Evolutionary conservation across 257 asterid genomes (phyloP).

Genomic region (Nicotiana tabacum): DNA sequence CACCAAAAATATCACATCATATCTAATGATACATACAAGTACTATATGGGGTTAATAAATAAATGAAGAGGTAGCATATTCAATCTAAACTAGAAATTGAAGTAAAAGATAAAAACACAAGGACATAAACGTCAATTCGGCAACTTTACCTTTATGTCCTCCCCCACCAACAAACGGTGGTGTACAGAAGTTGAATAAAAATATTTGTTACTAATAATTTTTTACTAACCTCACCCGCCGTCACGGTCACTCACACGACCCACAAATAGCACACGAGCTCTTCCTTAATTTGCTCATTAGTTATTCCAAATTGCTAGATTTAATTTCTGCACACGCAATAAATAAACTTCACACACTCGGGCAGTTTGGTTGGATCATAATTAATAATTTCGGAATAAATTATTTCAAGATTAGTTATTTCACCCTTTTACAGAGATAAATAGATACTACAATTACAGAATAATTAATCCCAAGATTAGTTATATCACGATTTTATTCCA

Average conservation of each 20-base stretch:
- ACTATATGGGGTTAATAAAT: neutral
- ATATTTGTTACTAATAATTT: neutral
- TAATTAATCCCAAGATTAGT: accelerated
- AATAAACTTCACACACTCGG: too few species aligned
- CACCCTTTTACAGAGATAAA: too few species aligned
- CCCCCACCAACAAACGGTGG: neutral
- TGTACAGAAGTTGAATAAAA: neutral
- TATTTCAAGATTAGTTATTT: too few species aligned
- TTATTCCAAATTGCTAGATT: too few species aligned
- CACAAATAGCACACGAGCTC: neutral
- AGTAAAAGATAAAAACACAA: neutral
- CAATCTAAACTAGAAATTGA: neutral
- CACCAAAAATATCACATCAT: slow-evolving; percentile 7
- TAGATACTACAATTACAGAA: too few species aligned
- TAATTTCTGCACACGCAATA: too few species aligned
- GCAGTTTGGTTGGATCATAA: too few species aligned
- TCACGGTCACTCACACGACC: neutral
- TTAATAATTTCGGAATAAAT: too few species aligned
- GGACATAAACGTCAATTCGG: neutral
- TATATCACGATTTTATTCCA: too few species aligned
- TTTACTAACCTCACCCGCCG: neutral
- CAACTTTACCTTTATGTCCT: neutral
- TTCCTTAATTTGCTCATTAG: neutral
- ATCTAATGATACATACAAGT: neutral
- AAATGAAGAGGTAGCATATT: neutral